Conservation (phyloP, 139 green algal genomes). For the Closterium sp. region DNA sequence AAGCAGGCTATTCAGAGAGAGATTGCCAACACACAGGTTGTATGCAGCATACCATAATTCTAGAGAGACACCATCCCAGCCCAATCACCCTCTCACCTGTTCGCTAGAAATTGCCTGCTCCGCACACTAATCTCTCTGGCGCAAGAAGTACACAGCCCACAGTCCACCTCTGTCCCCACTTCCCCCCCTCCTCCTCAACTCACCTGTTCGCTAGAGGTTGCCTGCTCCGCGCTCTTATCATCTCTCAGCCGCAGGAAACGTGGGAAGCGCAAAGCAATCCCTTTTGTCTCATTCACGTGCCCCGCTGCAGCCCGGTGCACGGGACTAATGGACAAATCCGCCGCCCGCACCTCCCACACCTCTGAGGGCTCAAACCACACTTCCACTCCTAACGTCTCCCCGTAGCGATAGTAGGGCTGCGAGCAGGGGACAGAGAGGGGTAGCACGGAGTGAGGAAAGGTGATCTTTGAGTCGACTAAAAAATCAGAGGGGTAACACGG, state of each 20-base stretch:
- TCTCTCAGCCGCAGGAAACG: constrained; percentile 78
- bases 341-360: constrained; percentile 98
- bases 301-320: constrained; percentile 83
- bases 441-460: no score
- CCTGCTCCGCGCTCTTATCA: constrained; percentile 88
- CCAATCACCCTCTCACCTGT: no score
- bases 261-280: constrained; percentile 61
- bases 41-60: no score
- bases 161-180: neutral
- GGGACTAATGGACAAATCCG: constrained; percentile 92
- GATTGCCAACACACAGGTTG: no score
- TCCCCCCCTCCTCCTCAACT: constrained; percentile 4
- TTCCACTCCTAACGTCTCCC: constrained; percentile 57
- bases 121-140: constrained; percentile 87
- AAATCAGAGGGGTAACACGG: no score
- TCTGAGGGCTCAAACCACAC: constrained; percentile 88
- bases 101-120: constrained; percentile 82
- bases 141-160: constrained; percentile 74
- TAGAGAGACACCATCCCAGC: no score
- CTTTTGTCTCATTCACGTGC: constrained; percentile 74
- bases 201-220: constrained; percentile 81
- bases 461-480: no score
- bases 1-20: no score
- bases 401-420: constrained; percentile 74
- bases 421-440: neutral